Conservation (phyloP, 176 grass and related monocot genomes). For the Themeda triandra region DNA sequence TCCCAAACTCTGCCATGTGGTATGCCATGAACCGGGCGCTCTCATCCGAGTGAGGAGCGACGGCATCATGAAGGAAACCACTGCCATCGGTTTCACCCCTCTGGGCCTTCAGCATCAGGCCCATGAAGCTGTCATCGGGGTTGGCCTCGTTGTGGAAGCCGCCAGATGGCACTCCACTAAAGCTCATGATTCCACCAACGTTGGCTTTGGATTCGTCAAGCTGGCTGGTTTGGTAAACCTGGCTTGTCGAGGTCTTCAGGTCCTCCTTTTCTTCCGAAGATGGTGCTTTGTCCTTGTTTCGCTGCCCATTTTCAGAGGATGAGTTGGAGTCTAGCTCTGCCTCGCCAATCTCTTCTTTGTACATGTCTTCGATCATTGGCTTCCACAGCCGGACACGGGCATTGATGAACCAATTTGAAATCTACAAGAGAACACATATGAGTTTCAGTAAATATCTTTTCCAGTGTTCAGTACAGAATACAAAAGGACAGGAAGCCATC, state of each 20-base stretch:
- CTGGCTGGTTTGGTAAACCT: slow-evolving; percentile 51
- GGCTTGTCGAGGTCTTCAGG: slow-evolving; percentile 43
- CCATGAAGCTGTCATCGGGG: slow-evolving; percentile 84
- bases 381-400: slow-evolving; percentile 98
- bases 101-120: slow-evolving; percentile 80
- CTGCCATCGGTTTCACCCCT: slow-evolving; percentile 38
- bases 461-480: not conserved
- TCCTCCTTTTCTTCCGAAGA: slow-evolving; percentile 69
- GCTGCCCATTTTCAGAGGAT: slow-evolving; percentile 66
- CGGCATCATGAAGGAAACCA: slow-evolving; percentile 48
- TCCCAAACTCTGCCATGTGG: slow-evolving; percentile 57
- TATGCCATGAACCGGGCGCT: slow-evolving; percentile 57
- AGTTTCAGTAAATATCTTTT: slow-evolving; percentile 7
- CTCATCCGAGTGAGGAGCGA: slow-evolving; percentile 30
- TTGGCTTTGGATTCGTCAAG: slow-evolving; percentile 57
- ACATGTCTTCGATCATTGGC: slow-evolving; percentile 99
- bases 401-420: slow-evolving; percentile 99
- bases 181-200: slow-evolving; percentile 25
- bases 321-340: slow-evolving; percentile 80
- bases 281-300: slow-evolving; percentile 49
- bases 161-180: slow-evolving; percentile 25
- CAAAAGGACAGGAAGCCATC: not conserved
- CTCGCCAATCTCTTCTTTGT: slow-evolving; percentile 94
- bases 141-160: slow-evolving; percentile 55
- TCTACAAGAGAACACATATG: slow-evolving; percentile 36